Base-by-base conservation (phyloP, 331 rosid species). In the Rosa hybrid region DNA sequence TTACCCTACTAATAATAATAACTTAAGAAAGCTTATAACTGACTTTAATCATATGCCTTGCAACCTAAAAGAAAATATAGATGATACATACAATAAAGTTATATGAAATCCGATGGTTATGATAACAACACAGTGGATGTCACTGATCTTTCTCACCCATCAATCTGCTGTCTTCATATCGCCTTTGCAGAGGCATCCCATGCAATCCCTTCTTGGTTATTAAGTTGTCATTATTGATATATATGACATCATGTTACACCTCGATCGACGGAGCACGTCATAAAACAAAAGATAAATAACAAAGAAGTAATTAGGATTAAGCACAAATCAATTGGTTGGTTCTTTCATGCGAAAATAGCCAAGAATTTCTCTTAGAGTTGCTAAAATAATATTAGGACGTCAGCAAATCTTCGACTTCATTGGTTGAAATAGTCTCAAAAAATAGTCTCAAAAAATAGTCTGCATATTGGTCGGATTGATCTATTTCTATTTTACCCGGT, bases 121-220 rank as follows among this genome's bases (percentile, higher is more conserved):
- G 68, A 25, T 62, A 23, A 23, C 3, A 62, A 23, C 63, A 62
- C 39, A 25, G 39, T 60, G 17, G 39, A 60, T 3, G 11, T 60
- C 16, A 11, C 39, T 62, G 17, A 21, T 62, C 6, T 62, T 12
- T 62, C 7, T 62, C 68, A 62, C 16, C 68, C 68, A 62, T 62
- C 68, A 62, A 25, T 62, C 18, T 62, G 17, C 38, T 60, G 6
- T 12, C 68, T 27, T 25, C 39, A 25, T 62, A 25, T 62, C 68
- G 41, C 30, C 16, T 27, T 62, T 25, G 68, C 68, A 62, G 68
- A 25, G 68, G 68, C 41, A 62, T 62, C 68, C 68, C 68, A 62
- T 62, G 68, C 68, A 62, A 4, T 62, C 17, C 41, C 5, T 25
- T 60, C 17, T 60, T 25, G 39, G 20, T 4, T 62, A 25, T 62